Percentiles rank a stretch among this genome's conserved stretches.
Evolutionary conservation across 2,329 filamentous ascomycete species (phyloP).

Genomic region (Exophiala xenobiotica): DNA sequence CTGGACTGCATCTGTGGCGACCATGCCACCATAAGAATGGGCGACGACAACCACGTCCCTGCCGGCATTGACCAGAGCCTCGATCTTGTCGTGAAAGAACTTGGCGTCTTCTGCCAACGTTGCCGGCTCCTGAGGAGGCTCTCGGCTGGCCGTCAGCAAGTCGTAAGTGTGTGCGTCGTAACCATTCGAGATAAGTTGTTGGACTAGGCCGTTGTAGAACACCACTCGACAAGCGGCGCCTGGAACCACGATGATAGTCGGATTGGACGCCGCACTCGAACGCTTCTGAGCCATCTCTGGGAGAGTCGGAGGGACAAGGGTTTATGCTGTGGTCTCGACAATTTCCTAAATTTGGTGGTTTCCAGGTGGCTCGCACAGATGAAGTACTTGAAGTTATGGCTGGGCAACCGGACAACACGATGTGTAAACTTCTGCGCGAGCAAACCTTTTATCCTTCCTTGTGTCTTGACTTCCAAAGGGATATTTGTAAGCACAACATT

Average conservation of each 20-base stretch:
- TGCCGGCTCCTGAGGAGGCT: constrained; percentile 4
- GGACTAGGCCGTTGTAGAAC: neutral
- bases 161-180: neutral
- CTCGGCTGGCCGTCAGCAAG: neutral
- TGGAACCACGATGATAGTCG: neutral
- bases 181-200: neutral
- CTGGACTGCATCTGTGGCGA: constrained; percentile 33
- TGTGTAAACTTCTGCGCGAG: no score
- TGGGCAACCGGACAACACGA: no score
- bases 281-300: neutral
- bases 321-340: neutral
- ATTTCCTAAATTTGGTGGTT: neutral
- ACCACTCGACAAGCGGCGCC: neutral
- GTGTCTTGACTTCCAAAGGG: neutral
- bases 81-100: constrained; percentile 29
- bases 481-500: neutral
- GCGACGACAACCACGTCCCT: constrained; percentile 33
- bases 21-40: constrained; percentile 39
- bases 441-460: no score
- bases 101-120: constrained; percentile 32
- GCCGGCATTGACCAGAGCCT: constrained; percentile 29
- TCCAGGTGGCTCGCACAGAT: no score
- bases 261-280: neutral
- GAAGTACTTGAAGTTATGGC: no score
- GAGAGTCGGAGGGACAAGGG: neutral